Percentiles rank a stretch among this genome's conserved stretches.
phyloP scores from a whole-genome alignment of 768 basidiomycete species.

The Suillus discolor region DNA sequence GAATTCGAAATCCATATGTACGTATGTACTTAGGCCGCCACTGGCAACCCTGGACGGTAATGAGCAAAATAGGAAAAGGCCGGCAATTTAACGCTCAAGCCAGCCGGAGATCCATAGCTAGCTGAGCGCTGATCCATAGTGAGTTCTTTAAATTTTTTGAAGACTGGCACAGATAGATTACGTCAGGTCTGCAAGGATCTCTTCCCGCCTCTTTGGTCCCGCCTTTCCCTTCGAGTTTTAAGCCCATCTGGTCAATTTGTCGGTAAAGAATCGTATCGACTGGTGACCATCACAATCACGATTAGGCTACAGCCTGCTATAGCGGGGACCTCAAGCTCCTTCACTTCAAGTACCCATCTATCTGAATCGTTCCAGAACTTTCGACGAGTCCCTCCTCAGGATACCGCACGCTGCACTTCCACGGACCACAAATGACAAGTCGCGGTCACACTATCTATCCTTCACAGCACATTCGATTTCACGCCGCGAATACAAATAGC shows the following conservation, averaged over 20 bases:
- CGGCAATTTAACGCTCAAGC: too few species aligned
- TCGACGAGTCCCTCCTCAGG: constrained; percentile 54
- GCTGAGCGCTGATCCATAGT: neutral
- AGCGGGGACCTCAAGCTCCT: constrained; percentile 16
- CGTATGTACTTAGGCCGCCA: too few species aligned
- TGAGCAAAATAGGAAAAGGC: too few species aligned
- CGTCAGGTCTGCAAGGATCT: constrained; percentile 5
- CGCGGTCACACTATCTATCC: constrained; percentile 48
- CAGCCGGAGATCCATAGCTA: too few species aligned
- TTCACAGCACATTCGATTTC: constrained; percentile 55
- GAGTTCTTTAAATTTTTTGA: neutral
- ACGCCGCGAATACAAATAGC: constrained; percentile 45
- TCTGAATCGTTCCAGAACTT: constrained; percentile 59
- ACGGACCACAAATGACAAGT: constrained; percentile 11
- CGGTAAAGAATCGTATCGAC: constrained; percentile 32
- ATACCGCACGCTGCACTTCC: constrained; percentile 25
- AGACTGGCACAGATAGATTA: neutral
- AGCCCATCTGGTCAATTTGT: constrained; percentile 35
- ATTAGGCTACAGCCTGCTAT: constrained; percentile 10
- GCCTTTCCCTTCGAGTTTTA: constrained; percentile 38
- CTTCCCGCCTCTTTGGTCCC: constrained; percentile 6
- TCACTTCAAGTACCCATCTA: constrained; percentile 66
- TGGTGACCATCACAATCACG: neutral
- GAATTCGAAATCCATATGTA: too few species aligned
- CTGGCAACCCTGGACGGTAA: too few species aligned